Evolutionary conservation across 257 asterid species (phyloP).

Genomic region (Fraxinus excelsior): DNA sequence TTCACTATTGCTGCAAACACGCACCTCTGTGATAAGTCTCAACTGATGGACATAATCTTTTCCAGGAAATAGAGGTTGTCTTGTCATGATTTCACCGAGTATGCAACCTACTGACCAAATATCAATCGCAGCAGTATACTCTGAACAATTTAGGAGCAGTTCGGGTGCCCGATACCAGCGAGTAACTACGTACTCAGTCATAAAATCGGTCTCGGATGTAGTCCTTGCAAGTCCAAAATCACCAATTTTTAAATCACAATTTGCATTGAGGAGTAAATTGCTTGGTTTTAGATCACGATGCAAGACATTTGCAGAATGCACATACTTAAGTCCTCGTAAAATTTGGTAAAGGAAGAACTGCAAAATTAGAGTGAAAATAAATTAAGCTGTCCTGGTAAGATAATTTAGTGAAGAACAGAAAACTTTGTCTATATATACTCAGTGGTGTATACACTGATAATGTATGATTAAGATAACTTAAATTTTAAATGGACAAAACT

Average conservation of each 20-base stretch:
- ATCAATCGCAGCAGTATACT: conserved; percentile 95
- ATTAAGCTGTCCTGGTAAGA: background rate
- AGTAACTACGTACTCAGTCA: conserved; percentile 99
- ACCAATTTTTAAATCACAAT: conserved; percentile 85
- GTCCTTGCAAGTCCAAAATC: conserved; percentile 99
- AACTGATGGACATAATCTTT: conserved; percentile 94
- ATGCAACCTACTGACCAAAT: conserved; percentile 99
- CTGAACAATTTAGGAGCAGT: conserved; percentile 91
- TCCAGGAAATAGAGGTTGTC: conserved; percentile 95
- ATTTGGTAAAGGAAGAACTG: conserved; percentile 97
- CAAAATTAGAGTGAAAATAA: conserved; percentile 33
- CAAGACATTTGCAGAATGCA: conserved; percentile 89
- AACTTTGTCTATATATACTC: background rate
- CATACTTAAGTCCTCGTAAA: conserved; percentile 87
- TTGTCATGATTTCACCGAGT: conserved; percentile 89
- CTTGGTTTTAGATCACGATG: conserved; percentile 98
- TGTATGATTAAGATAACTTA: background rate
- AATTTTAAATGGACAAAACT: background rate
- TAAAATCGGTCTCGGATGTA: conserved; percentile 95
- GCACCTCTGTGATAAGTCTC: conserved; percentile 94
- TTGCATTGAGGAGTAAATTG: conserved; percentile 82
- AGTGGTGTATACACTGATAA: background rate
- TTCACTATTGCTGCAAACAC: background rate
- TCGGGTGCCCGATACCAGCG: conserved; percentile 99
- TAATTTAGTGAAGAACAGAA: background rate